These are phyloP conservation scores for Melanomma pulvis-pyrius DNA, from an alignment of 495 filamentous ascomycete species.

Conservation along the genomic window DNA sequence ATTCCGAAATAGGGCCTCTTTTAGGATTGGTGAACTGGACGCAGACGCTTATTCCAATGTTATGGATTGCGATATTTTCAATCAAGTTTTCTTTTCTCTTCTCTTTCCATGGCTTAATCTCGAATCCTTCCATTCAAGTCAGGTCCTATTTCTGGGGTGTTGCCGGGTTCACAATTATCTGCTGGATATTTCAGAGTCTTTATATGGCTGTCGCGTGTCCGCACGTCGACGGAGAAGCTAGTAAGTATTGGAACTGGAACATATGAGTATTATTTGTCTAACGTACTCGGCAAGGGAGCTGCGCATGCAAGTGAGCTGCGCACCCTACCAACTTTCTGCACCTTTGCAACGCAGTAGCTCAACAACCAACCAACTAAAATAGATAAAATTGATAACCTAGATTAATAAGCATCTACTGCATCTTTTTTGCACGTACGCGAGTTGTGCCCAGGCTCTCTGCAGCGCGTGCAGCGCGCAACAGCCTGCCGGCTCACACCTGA, in stretches of 20 bases:
- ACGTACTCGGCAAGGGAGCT: too few species aligned
- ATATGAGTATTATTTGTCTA: not conserved
- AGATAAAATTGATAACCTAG: too few species aligned
- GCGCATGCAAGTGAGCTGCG: too few species aligned
- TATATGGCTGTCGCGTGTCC: not conserved
- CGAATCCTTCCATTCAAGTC: not conserved
- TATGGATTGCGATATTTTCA: not conserved
- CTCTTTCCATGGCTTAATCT: not conserved
- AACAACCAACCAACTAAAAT: too few species aligned
- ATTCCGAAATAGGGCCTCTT: not conserved
- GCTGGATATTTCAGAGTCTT: not conserved
- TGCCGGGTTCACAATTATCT: not conserved
- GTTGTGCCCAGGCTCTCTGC: too few species aligned
- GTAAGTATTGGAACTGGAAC: not conserved
- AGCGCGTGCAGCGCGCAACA: too few species aligned
- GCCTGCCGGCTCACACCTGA: too few species aligned
- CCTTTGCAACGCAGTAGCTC: too few species aligned
- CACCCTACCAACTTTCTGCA: too few species aligned
- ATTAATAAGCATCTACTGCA: too few species aligned
- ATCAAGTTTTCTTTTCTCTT: not conserved
- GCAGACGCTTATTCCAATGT: not conserved
- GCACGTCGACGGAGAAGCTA: not conserved
- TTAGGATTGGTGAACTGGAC: not conserved
- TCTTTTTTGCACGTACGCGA: too few species aligned
- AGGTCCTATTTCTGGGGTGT: not conserved